Evolutionary conservation across 768 basidiomycete genomes (phyloP), one percentile per base, ranked within the genome.

Genomic region (Russula abietina): DNA sequence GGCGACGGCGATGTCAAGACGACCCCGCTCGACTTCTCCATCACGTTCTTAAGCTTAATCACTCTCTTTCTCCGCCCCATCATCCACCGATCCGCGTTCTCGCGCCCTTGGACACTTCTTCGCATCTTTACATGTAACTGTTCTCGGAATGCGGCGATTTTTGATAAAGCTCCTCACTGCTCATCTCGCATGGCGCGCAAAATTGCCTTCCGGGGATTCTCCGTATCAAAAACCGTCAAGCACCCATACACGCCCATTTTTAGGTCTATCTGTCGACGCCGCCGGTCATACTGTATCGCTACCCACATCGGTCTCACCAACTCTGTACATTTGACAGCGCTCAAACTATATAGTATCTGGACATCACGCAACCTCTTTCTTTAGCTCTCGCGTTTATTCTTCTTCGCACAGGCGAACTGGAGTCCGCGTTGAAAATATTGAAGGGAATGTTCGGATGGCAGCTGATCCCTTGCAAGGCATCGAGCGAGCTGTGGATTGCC

Each of bases 51-150:
- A 38, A 28, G 30, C 32, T 19, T 24, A 24, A 32, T n/a, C 57
- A 32, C 45, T 7, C 57, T 45, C 46, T 57, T 57, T 48, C 61
- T 57, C 60, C 60, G 33, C 55, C n/a, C 19, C 32, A 52, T 52
- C 28, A 33, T 8, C 51, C 19, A 30, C 2, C 19, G 51, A 33
- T 33, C 19, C 28, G 32, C 4, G 54, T 49, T 38, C 46, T 28
- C 12, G 53, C 33, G 11, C 17, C 10, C 14, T 16, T 55, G 36
- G 5, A 10, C 10, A 38, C 38, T 50, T 55, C 36, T 5, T 22
- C 17, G 12, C 26, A n/a, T 28, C 32, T 36, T 54, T 55, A 39
- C 38, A 39, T 39, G 16, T 39, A 22, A 19, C 19, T 46, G 24
- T 55, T 30, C 54, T 50, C 4, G 14, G n/a, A 39, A 2, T 4